Conservation (phyloP, 129 eudicot species). For the Heracleum sosnowskyi region DNA sequence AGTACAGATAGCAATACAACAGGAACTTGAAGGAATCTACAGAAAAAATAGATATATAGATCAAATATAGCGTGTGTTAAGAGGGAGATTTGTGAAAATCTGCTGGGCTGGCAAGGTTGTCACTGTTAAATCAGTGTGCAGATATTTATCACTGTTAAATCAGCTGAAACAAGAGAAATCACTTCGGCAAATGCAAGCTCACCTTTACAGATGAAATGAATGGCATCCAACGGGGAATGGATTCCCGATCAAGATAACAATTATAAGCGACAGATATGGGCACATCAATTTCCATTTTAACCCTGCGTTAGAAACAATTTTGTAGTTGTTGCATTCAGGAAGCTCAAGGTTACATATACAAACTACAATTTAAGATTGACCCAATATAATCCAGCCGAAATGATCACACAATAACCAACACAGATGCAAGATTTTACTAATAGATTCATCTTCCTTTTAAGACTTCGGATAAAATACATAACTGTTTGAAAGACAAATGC, state of each 20-base stretch:
- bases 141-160: background rate
- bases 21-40: background rate
- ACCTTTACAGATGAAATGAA: conserved; percentile 94
- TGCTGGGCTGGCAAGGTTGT: background rate
- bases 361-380: background rate
- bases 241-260: conserved; percentile 84
- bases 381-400: background rate
- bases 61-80: background rate
- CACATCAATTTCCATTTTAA: conserved; percentile 79
- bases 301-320: conserved; percentile 40
- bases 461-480: background rate
- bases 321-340: background rate
- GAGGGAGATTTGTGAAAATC: background rate
- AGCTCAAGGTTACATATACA: background rate
- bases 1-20: background rate
- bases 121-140: background rate
- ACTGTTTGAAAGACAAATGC: no score
- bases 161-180: background rate
- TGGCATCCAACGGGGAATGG: conserved; percentile 98
- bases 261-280: conserved; percentile 79
- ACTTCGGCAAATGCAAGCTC: background rate
- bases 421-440: background rate
- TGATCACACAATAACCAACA: background rate
- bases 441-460: background rate
- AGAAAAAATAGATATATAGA: background rate